phyloP scores from a whole-genome alignment of 2,329 filamentous ascomycete genomes.

The Ophiostoma australiae region DNA sequence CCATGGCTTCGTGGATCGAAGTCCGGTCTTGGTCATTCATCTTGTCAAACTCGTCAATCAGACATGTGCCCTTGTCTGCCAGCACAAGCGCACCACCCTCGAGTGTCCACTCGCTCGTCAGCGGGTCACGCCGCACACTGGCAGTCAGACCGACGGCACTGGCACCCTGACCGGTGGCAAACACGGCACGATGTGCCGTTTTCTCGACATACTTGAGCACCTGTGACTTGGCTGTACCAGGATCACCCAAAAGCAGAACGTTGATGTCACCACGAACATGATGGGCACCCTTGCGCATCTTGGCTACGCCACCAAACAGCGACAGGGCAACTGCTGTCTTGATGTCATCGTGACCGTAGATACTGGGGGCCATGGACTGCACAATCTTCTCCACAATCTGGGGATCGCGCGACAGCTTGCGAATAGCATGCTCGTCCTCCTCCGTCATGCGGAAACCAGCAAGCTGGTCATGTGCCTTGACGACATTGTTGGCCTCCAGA shows the following conservation, averaged over 20 bases:
- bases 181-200: constrained; percentile 92
- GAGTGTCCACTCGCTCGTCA: constrained; percentile 95
- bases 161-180: constrained; percentile 94
- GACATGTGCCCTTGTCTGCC: constrained; percentile 87
- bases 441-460: constrained; percentile 94
- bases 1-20: constrained; percentile 99
- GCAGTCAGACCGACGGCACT: constrained; percentile 96
- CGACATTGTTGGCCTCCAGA: constrained; percentile 91
- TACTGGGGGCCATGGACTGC: constrained; percentile 89
- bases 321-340: constrained; percentile 95
- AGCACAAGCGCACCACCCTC: constrained; percentile 94
- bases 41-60: constrained; percentile 99
- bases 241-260: constrained; percentile 89
- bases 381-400: constrained; percentile 91
- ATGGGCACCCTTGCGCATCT: constrained; percentile 82
- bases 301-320: constrained; percentile 90
- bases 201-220: constrained; percentile 97
- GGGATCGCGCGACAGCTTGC: constrained; percentile 79
- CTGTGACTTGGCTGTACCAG: constrained; percentile 96
- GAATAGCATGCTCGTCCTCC: constrained; percentile 88
- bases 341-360: constrained; percentile 94
- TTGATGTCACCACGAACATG: constrained; percentile 97
- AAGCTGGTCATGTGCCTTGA: constrained; percentile 95
- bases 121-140: constrained; percentile 87
- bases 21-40: constrained; percentile 99